These are phyloP conservation scores for Stagonosporopsis chrysanthemi DNA, from an alignment of 2,329 filamentous ascomycete species.

Conservation along the genomic window DNA sequence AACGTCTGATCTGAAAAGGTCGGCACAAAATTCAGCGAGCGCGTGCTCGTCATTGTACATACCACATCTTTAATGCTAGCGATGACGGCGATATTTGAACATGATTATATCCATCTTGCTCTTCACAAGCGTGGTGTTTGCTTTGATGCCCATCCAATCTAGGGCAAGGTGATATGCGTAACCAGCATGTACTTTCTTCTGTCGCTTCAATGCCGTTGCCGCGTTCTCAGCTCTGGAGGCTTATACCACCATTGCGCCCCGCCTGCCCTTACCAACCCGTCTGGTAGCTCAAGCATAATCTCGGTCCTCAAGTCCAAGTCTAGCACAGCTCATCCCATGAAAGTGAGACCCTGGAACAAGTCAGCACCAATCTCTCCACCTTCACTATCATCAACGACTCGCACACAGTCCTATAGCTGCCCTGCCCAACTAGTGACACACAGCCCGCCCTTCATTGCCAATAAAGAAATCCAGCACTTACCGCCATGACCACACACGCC, in stretches of 20 bases:
- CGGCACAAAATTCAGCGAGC: constrained; percentile 27
- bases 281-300: constrained; percentile 3
- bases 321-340: constrained; percentile 30
- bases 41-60: constrained; percentile 24
- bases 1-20: constrained; percentile 20
- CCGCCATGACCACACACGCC: constrained; percentile 93
- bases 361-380: constrained; percentile 6
- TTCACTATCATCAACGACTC: neutral
- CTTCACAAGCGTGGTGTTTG: neutral
- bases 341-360: constrained; percentile 35
- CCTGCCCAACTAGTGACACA: too few species aligned
- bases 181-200: neutral
- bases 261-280: constrained; percentile 13
- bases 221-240: neutral
- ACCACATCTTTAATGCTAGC: constrained; percentile 40
- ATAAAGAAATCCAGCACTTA: constrained; percentile 50
- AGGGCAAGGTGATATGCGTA: neutral
- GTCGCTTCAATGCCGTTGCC: neutral
- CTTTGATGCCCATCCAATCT: too few species aligned
- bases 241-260: neutral
- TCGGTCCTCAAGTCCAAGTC: neutral
- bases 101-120: neutral
- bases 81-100: constrained; percentile 13
- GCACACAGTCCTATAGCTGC: neutral
- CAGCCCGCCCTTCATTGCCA: too few species aligned